Base-by-base conservation (phyloP, 805 yeast genomes). In the Blastobotrys peoriensis region DNA sequence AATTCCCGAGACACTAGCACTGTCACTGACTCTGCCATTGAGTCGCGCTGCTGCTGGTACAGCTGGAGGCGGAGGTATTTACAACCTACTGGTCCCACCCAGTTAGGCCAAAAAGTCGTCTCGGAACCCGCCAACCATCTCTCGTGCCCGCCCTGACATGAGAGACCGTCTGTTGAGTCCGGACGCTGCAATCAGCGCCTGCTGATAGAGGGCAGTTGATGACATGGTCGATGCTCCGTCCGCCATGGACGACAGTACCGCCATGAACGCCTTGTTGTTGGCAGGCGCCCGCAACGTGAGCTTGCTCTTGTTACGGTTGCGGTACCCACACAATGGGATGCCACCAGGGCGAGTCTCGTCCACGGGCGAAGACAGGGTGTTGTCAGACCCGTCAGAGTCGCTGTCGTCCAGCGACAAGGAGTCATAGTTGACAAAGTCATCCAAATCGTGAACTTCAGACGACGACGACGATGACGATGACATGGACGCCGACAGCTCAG, bases 111-210 rank as follows among this genome's bases (percentile, higher is more conserved):
- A 13, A 13, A 25, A 25, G 30, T 25, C 30, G 8, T 25, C 30
- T 25, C 30, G 30, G 13, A 25, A 25, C 13, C 30, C 30, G 35
- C 52, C 40, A 10, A 54, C 53, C 57, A 54, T 62, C 48, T 61
- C 60, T 18, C 61, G 52, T 6, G 65, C 64, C 18, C 52, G 46
- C 28, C 66, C 66, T 1, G 63, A 47, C 33, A 50, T 47, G 38
- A 62, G 40, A 47, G 64, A 52, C 25, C 62, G 50, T 21, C 51
- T 48, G 36, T 46, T 58, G 25, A 57, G 50, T 40, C 64, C 52
- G 9, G 49, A 51, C 8, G 61, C 60, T 5, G 57, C 58, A 4
- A 52, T 50, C 22, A 51, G 42, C 17, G 52, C 59, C 40, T 48
- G 44, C 41, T 48, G 54, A 37, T 44, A 53, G 48, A 47, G 52